Evolutionary conservation across 305 asterid species (phyloP), one percentile per base, ranked within the genome.

Genomic region (Ajuga reptans): DNA sequence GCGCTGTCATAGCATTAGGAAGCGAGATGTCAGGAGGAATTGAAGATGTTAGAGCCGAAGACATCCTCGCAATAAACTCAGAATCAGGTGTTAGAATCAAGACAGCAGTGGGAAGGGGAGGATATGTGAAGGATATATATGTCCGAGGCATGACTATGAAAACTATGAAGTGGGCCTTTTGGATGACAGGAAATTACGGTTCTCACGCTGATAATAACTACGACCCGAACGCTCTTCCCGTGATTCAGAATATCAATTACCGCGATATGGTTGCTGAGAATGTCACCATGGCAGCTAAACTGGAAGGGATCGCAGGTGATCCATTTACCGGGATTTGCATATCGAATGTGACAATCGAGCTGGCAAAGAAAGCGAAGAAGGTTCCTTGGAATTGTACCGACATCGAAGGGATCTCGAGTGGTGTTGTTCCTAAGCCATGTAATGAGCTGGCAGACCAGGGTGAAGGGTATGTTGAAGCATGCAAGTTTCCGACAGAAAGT

Each of bases 1-100:
- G 97, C 53, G 99, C 99, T 2, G 86, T 87, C 49, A 87, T 93
- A 12, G 99, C 99, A 6, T 46, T 93, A 50, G 99, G 99, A 37
- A 93, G 97, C 39, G 99, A 93, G 77, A 93, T 93, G 99, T 93
- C 99, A 0, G 99, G 99, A 64, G 99, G 99, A 43, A 91, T 93
- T 15, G 74, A 89, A 76, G 91, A 87, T 39, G 95, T 91, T 0
- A 67, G 91, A 12, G 96, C 96, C 0, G 95, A 93, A 27, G 96
- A 91, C 68, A 85, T 93, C 1, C 21, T 75, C 0, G 97, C 97
- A 36, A 84, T 93, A 61, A 56, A 91, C 66, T 82, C 99, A 1
- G 99, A 93, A 66, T 93, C 99, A 0, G 96, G 85, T 0, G 83
- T 93, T 16, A 81, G 97, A 68, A 93, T 93, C 81, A 93, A 93